Evolutionary conservation across 1,284 basidiomycete species (phyloP).

Genomic region (Dichomitus squalens): DNA sequence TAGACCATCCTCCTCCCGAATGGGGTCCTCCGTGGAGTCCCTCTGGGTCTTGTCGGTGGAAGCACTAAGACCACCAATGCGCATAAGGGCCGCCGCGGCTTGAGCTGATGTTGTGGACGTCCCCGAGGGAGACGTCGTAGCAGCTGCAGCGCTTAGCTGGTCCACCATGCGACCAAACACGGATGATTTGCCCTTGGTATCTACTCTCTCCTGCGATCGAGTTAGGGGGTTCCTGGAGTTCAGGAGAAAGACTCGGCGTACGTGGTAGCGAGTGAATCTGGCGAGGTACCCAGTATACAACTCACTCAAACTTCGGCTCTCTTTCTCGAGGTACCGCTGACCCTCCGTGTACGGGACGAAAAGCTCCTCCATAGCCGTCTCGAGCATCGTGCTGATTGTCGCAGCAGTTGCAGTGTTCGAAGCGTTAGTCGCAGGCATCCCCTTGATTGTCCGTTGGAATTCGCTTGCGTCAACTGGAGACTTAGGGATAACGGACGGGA

Average conservation of each 20-base stretch:
- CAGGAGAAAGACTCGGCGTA: slow-evolving; percentile 41
- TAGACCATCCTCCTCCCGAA: slow-evolving; percentile 81
- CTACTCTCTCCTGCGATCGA: slow-evolving; percentile 61
- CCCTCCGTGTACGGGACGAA: slow-evolving; percentile 96
- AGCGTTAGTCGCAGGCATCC: slow-evolving; percentile 41
- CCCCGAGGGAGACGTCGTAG: slow-evolving; percentile 60
- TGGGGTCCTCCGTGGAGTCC: slow-evolving; percentile 63
- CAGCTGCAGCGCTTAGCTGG: slow-evolving; percentile 80
- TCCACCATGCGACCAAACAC: slow-evolving; percentile 93
- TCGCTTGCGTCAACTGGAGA: slow-evolving; percentile 63
- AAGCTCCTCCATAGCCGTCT: slow-evolving; percentile 94
- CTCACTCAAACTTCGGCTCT: slow-evolving; percentile 85
- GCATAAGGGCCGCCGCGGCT: slow-evolving; percentile 79
- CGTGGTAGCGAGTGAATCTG: slow-evolving; percentile 89
- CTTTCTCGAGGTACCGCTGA: slow-evolving; percentile 89
- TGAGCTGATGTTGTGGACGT: slow-evolving; percentile 71
- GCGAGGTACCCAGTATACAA: slow-evolving; percentile 80
- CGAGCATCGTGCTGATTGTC: slow-evolving; percentile 85
- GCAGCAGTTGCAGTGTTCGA: slow-evolving; percentile 47
- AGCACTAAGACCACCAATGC: slow-evolving; percentile 77
- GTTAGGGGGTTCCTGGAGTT: slow-evolving; percentile 2
- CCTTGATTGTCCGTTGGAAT: slow-evolving; percentile 56
- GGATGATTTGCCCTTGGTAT: slow-evolving; percentile 78
- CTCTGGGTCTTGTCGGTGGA: slow-evolving; percentile 56
- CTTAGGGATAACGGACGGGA: slow-evolving; percentile 65